A percentile compares a stretch with the other conserved stretches of the same genome.
Conservation (phyloP, 495 filamentous ascomycete genomes). For the Penicillium subrubescens region DNA sequence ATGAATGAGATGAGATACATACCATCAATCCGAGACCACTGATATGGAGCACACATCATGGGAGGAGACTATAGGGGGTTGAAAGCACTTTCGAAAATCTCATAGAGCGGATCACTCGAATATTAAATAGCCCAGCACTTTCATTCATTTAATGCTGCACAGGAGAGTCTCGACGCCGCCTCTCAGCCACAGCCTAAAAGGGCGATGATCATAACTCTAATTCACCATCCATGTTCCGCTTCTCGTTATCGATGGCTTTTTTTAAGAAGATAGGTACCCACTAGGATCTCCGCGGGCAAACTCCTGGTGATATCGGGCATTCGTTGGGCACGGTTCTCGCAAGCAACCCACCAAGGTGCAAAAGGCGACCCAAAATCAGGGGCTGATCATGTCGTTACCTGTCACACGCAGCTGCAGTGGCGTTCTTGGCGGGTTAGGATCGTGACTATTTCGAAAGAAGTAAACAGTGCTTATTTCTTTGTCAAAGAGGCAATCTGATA, state of each 20-base stretch:
- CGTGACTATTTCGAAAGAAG: not conserved
- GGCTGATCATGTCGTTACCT: not conserved
- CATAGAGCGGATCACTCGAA: not conserved
- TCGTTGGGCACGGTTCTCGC: constrained; percentile 10
- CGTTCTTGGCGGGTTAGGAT: not conserved
- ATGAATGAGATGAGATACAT: not conserved
- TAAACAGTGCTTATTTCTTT: not conserved
- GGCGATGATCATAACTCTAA: not conserved
- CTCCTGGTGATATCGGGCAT: constrained; percentile 11
- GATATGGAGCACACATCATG: not conserved
- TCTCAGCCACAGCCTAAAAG: not conserved
- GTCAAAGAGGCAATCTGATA: not conserved
- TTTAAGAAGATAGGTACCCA: not conserved
- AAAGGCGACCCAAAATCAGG: not conserved
- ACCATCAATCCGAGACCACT: not conserved
- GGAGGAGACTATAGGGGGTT: not conserved
- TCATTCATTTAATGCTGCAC: not conserved
- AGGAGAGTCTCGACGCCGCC: not conserved
- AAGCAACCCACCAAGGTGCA: not conserved
- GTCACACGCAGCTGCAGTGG: constrained; percentile 2
- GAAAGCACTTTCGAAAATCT: not conserved
- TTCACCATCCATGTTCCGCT: not conserved
- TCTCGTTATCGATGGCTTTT: not conserved
- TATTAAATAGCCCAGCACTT: not conserved
- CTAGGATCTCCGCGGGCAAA: constrained; percentile 2